Conservation (phyloP, 1,284 basidiomycete species). For the Anthracocystis setariae region DNA sequence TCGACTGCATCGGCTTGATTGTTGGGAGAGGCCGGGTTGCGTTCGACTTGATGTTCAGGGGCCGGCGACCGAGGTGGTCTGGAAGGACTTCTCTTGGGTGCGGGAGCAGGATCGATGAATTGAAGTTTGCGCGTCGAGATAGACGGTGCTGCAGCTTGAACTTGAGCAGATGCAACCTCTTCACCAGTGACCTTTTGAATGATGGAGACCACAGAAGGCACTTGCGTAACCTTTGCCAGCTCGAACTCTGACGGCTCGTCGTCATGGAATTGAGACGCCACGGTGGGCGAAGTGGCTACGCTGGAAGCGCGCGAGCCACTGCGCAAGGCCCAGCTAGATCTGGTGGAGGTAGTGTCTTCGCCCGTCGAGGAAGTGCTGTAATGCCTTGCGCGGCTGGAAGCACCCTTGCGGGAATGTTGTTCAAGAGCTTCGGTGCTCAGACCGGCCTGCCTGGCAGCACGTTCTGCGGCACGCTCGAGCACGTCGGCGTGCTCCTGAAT, state of each 20-base stretch:
- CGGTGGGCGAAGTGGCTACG: slow-evolving; percentile 27
- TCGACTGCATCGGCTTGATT: neutral
- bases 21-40: neutral
- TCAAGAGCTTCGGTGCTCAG: slow-evolving; percentile 21
- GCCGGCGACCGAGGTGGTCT: slow-evolving; percentile 1
- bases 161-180: slow-evolving; percentile 18
- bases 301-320: slow-evolving; percentile 34
- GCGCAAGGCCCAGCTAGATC: slow-evolving; percentile 40
- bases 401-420: slow-evolving; percentile 14
- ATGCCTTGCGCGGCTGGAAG: slow-evolving; percentile 9
- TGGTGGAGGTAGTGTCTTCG: slow-evolving; percentile 43
- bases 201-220: slow-evolving; percentile 9
- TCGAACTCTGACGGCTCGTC: slow-evolving; percentile 2
- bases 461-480: slow-evolving; percentile 43
- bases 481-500: slow-evolving; percentile 48
- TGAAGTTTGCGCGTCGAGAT: slow-evolving; percentile 19
- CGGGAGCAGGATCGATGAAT: slow-evolving; percentile 31
- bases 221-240: slow-evolving; percentile 8
- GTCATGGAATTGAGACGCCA: slow-evolving; percentile 9
- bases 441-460: slow-evolving; percentile 31
- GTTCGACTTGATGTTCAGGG: slow-evolving; percentile 1
- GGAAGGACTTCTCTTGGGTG: slow-evolving; percentile 9
- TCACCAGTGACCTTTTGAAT: slow-evolving; percentile 8
- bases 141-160: slow-evolving; percentile 2
- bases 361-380: slow-evolving; percentile 46